Base-by-base conservation (phyloP, 1,139 yeast species). In the Scheffersomyces quercinus region DNA sequence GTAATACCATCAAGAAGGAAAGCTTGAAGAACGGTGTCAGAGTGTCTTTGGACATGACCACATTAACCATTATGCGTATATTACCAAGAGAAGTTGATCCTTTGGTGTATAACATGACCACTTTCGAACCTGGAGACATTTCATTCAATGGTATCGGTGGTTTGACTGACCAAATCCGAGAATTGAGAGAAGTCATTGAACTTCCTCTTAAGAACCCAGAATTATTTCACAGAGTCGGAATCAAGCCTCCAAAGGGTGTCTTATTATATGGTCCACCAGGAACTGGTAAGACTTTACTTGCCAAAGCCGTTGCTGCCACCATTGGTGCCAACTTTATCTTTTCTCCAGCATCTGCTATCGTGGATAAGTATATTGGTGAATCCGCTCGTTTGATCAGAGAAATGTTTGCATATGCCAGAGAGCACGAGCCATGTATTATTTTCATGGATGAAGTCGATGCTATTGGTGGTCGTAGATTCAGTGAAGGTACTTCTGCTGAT, bases 381-480 rank as follows among this genome's bases (percentile, higher is more conserved):
- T 86, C 96, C 24, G 98, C 99, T 1, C 82, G 99, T 60, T 80
- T 95, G 62, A 90, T 95, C 54, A 83, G 99, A 71, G 99, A 95
- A 68, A 93, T 95, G 99, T 95, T 95, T 72, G 88, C 96, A 41
- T 95, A 95, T 67, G 99, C 99, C 41, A 90, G 84, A 64, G 99
- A 93, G 62, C 98, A 95, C 65, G 98, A 88, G 62, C 99, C 99
- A 14, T 95, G 99, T 71, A 93, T 95, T 63, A 95, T 95, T 54
- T 95, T 95, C 65, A 91, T 95, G 97, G 99, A 95, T 73, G 99
- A 95, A 75, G 84, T 95, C 50, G 99, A 95, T 73, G 99, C 99
- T 43, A 95, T 95, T 67, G 99, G 99, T 62, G 99, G 99, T 42
- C 82, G 99, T 57, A 83, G 99, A 68, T 95, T 95, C 68, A 84